Conservation (phyloP, 257 asterid genomes). For the Rauvolfia tetraphylla region DNA sequence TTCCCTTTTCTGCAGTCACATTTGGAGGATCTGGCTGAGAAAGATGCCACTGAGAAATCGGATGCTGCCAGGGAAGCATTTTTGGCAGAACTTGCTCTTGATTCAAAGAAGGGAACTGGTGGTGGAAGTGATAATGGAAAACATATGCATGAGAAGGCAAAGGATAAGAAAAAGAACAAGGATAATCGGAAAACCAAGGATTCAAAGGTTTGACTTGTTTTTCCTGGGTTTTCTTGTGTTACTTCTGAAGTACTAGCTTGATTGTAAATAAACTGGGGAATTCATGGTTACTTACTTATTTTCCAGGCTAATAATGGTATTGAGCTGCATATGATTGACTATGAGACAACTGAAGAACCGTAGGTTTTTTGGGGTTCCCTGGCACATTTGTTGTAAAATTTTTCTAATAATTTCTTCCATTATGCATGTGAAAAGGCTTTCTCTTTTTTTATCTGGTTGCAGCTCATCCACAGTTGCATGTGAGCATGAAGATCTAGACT, state of each 20-base stretch:
- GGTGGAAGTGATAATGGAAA: slow-evolving; percentile 56
- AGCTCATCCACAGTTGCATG: slow-evolving; percentile 54
- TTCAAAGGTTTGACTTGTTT: slow-evolving; percentile 57
- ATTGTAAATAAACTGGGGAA: slow-evolving; percentile 13
- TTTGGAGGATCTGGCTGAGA: slow-evolving; percentile 86
- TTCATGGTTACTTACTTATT: slow-evolving; percentile 26
- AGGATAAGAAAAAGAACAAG: slow-evolving; percentile 78
- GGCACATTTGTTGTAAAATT: slow-evolving; percentile 10
- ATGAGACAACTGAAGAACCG: slow-evolving; percentile 60
- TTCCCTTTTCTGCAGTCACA: slow-evolving; percentile 49
- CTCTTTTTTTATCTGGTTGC: slow-evolving; percentile 33
- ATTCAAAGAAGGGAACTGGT: slow-evolving; percentile 57
- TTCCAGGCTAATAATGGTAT: slow-evolving; percentile 52
- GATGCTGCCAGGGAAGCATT: slow-evolving; percentile 96
- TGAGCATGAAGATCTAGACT: slow-evolving; percentile 40
- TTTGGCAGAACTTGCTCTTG: slow-evolving; percentile 90
- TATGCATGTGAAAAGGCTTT: slow-evolving; percentile 6
- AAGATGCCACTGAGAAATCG: slow-evolving; percentile 94
- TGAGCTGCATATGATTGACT: slow-evolving; percentile 37
- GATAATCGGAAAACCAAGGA: slow-evolving; percentile 72
- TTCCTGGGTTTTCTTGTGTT: slow-evolving; percentile 14
- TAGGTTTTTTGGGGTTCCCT: slow-evolving; percentile 31
- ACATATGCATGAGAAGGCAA: slow-evolving; percentile 58
- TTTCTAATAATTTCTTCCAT: neutral
- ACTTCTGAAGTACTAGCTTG: slow-evolving; percentile 1